Percentiles rank a stretch among this genome's conserved stretches.
Evolutionary conservation across 2,329 filamentous ascomycete genomes (phyloP).

Genomic region (Ilyonectria robusta): DNA sequence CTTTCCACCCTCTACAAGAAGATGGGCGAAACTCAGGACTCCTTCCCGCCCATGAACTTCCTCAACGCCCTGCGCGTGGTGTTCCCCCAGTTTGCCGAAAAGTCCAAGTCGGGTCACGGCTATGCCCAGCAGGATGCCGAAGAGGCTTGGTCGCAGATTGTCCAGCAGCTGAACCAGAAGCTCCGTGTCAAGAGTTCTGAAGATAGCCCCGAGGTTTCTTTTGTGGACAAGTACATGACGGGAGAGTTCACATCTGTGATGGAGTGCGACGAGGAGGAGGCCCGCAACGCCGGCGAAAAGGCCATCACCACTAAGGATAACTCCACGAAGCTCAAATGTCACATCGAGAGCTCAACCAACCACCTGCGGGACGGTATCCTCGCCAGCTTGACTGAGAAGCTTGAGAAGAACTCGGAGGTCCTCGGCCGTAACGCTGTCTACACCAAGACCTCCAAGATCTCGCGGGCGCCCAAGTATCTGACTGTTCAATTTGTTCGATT

Average conservation of each 20-base stretch:
- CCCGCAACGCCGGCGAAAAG: constrained; percentile 81
- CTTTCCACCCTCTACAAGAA: constrained; percentile 88
- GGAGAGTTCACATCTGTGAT: constrained; percentile 85
- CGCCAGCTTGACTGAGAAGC: constrained; percentile 85
- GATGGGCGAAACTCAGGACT: constrained; percentile 90
- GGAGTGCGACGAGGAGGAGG: constrained; percentile 86
- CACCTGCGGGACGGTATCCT: constrained; percentile 91
- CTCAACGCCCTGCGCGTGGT: constrained; percentile 82
- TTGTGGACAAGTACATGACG: constrained; percentile 91
- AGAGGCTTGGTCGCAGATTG: constrained; percentile 97
- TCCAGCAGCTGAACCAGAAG: constrained; percentile 85
- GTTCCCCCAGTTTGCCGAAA: constrained; percentile 95
- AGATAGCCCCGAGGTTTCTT: constrained; percentile 71
- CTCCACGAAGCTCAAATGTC: constrained; percentile 96
- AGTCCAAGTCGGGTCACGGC: constrained; percentile 83
- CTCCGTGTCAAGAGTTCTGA: constrained; percentile 74
- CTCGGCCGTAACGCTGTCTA: constrained; percentile 86
- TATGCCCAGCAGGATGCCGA: constrained; percentile 99
- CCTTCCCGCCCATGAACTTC: constrained; percentile 88
- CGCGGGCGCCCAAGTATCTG: constrained; percentile 92
- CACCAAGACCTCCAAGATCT: constrained; percentile 92
- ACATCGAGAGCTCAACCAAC: constrained; percentile 90
- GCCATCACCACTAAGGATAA: constrained; percentile 76
- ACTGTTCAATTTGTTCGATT: constrained; percentile 98
- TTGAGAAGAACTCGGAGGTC: constrained; percentile 88